Conservation (phyloP, 1,139 yeast genomes). For the Nadsonia commutata region DNA sequence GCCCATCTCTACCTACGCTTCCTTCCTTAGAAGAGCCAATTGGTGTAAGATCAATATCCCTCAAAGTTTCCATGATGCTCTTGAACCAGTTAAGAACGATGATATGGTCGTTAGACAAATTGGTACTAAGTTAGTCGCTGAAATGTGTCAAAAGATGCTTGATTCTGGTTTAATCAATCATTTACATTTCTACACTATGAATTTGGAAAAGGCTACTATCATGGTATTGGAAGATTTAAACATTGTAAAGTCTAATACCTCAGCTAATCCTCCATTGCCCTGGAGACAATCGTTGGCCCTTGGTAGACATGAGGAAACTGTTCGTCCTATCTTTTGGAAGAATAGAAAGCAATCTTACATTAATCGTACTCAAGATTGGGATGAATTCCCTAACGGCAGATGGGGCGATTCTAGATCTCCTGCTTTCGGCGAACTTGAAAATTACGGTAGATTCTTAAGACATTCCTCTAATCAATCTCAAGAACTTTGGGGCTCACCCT, state of each 20-base stretch:
- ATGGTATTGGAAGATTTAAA: constrained; percentile 67
- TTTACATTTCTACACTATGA: constrained; percentile 93
- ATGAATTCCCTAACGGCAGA: constrained; percentile 89
- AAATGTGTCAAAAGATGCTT: constrained; percentile 64
- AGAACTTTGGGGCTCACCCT: constrained; percentile 82
- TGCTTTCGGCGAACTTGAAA: constrained; percentile 80
- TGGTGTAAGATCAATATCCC: constrained; percentile 88
- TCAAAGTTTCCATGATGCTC: constrained; percentile 46
- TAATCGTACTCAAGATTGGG: constrained; percentile 86
- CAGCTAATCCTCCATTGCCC: constrained; percentile 33
- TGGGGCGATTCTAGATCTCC: constrained; percentile 94
- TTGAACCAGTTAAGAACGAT: constrained; percentile 81
- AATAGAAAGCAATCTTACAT: constrained; percentile 84
- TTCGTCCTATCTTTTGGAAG: constrained; percentile 94
- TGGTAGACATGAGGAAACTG: constrained; percentile 63
- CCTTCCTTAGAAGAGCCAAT: constrained; percentile 81
- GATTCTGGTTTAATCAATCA: constrained; percentile 65
- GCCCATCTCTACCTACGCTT: constrained; percentile 92
- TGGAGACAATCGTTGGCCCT: constrained; percentile 88
- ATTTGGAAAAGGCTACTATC: constrained; percentile 76
- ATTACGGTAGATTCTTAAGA: constrained; percentile 36
- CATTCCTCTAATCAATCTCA: constrained; percentile 50
- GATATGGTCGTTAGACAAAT: constrained; percentile 76
- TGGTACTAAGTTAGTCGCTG: constrained; percentile 72
- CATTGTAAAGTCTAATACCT: constrained; percentile 5